phyloP scores from a whole-genome alignment of 1,284 basidiomycete genomes.

The Gomphus bonarii region DNA sequence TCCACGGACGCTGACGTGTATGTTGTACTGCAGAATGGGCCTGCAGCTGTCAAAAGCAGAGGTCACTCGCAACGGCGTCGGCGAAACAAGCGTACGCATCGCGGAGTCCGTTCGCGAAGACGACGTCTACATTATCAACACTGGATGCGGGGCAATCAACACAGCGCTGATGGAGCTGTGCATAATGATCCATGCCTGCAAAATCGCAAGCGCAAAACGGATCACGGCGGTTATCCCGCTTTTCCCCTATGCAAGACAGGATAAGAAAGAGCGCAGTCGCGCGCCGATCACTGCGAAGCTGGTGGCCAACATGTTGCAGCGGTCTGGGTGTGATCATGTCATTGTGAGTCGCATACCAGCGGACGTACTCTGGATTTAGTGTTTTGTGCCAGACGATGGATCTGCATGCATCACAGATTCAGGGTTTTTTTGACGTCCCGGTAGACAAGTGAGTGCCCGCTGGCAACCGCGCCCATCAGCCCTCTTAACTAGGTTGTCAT shows the following conservation, averaged over 20 bases:
- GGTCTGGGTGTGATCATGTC: slow-evolving; percentile 96
- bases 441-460: slow-evolving; percentile 86
- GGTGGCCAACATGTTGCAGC: slow-evolving; percentile 98
- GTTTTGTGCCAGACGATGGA: slow-evolving; percentile 77
- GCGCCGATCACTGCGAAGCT: slow-evolving; percentile 99
- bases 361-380: not conserved
- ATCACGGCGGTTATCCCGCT: slow-evolving; percentile 95
- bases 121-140: slow-evolving; percentile 99
- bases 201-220: slow-evolving; percentile 89
- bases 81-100: slow-evolving; percentile 89
- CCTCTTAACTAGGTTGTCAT: not conserved
- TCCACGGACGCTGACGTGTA: not conserved
- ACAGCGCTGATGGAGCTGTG: slow-evolving; percentile 93
- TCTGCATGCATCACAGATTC: slow-evolving; percentile 95
- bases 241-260: slow-evolving; percentile 93
- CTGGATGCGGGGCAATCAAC: slow-evolving; percentile 79
- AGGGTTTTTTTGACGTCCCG: slow-evolving; percentile 99
- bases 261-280: slow-evolving; percentile 99
- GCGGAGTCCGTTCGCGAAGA: slow-evolving; percentile 94
- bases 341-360: slow-evolving; percentile 56
- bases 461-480: too few relatives aligned
- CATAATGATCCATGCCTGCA: slow-evolving; percentile 99
- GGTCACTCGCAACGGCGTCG: slow-evolving; percentile 82
- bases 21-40: slow-evolving; percentile 52
- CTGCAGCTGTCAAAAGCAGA: slow-evolving; percentile 78